Base-by-base conservation (phyloP, 768 basidiomycete genomes). In the Boletus tylopilopsis region DNA sequence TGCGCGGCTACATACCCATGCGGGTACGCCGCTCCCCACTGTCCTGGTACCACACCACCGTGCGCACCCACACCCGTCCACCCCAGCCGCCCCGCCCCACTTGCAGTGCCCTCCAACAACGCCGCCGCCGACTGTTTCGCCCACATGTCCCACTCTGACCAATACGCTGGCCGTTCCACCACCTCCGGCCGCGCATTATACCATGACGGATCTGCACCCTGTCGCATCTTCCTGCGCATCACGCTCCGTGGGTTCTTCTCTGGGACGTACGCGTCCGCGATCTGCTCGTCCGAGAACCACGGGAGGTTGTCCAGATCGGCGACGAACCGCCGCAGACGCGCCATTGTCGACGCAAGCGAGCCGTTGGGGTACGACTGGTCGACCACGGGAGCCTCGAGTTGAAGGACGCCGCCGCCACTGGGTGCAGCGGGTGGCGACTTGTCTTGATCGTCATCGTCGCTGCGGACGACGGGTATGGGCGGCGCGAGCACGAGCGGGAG, bases 231-330 rank as follows among this genome's bases (percentile, higher is more conserved):
- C 33, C 16, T 37, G 15, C 56, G 60, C 37, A 57, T 19, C 51
- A 41, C 53, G 32, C 54, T 54, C 10, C 67, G 57, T 10, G 54
- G 53, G 2, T 49, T 64, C 30, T 40, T 23, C 2, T 71, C 70
- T 0, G 77, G 76, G 48, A 74, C 64, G 54, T 78, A 77, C 50
- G 73, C 72, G 19, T 67, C 65, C 4, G 76, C 76, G 40, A 75
- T 71, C 32, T 76, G 72, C 4, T 67, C 63, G 0, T 62, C 56
- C 0, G 71, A 64, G 1, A 76, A 56, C 78, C 78, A 79, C 4
- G 78, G 78, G 1, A 79, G 66, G 0, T 55, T 52, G 24, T 74
- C 68, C 13, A 79, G n/a, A 6, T 56, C 57, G 4, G 58, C 45
- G 9, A 73, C 41, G 42, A 78, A 70, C 13, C 67, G 60, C 6